A percentile compares a stretch with the other conserved stretches of the same genome.
Conservation (phyloP, 306 rosid genomes). For the Cicer cuneatum region DNA sequence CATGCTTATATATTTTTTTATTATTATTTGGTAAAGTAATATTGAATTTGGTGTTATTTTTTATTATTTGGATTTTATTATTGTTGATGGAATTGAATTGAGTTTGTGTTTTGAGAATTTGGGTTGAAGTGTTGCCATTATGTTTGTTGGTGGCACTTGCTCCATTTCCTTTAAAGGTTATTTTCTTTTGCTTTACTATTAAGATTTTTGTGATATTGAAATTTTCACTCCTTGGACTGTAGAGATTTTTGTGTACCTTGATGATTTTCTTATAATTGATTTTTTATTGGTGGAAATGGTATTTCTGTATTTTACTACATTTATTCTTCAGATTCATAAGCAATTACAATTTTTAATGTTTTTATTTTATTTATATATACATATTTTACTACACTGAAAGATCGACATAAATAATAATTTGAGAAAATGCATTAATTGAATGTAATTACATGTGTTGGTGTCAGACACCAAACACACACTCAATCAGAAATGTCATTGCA, state of each 20-base stretch:
- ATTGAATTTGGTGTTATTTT: constrained; percentile 33
- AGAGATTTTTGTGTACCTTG: background rate
- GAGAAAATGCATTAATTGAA: no score
- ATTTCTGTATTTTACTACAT: constrained; percentile 34
- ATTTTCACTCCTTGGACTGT: no score
- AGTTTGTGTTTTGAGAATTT: constrained; percentile 1
- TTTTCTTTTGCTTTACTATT: constrained; percentile 52
- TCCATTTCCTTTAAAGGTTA: constrained; percentile 35
- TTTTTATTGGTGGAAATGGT: constrained; percentile 25
- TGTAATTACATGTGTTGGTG: no score
- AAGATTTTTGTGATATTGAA: constrained; percentile 46
- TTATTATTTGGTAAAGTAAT: background rate
- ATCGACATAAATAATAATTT: no score
- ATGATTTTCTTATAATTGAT: constrained; percentile 46
- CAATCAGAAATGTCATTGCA: background rate
- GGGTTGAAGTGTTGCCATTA: constrained; percentile 43
- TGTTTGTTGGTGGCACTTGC: constrained; percentile 51
- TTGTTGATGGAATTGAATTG: constrained; percentile 14
- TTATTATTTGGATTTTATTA: constrained; percentile 8
- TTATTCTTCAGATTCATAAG: constrained; percentile 10
- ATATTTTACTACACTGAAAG: background rate
- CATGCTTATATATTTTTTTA: background rate
- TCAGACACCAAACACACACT: no score
- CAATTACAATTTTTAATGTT: background rate
- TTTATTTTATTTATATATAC: background rate